Evolutionary conservation across 371 early-diverging fungal genomes (phyloP), one percentile per base, ranked within the genome.

Genomic region (Quaeritorhiza haematococci): DNA sequence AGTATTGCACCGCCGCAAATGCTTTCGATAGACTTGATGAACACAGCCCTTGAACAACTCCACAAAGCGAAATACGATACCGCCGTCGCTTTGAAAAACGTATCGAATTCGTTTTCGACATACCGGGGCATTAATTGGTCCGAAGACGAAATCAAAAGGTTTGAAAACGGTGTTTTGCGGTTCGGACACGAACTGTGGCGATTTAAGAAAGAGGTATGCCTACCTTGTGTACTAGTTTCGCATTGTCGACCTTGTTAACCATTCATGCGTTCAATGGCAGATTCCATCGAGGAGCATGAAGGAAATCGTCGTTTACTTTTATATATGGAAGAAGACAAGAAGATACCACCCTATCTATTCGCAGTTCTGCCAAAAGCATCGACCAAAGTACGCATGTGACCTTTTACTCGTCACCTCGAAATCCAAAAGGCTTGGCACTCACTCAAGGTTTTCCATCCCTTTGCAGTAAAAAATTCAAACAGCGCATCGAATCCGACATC

Each of bases 291-390:
- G 82, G 61, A 57, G 73, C 5, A 81, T 82, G 78, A 78, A 74
- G 7, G 85, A 84, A 28, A 69, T 86, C 49, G 85, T 88, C 0
- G 76, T 79, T 0, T 87, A 68, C 59, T 88, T 86, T 67, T 88
- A 87, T 46, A 68, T 70, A 33, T 87, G 86, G 86, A 88, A 88
- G 60, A 88, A 88, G 56, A 77, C 85, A 0, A 76, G 79, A 43
- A 75, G 84, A 0, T 88, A 86, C 56, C 79, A 79, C 34, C 72
- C 79, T 2, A 82, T 84, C 1, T 88, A 88, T 64, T 79, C 83
- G 1, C 76, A 84, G 47, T 88, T 84, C 72, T 86, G 87, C 49
- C 80, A 79, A 44, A 76, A 84, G 33, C 80, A 82, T 60, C 68
- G 80, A 23, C 88, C 88, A 23, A 74, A 81, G 83, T 83, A 77